Conservation (phyloP, 2,329 filamentous ascomycete species). For the Paracoccidioides lutzii region DNA sequence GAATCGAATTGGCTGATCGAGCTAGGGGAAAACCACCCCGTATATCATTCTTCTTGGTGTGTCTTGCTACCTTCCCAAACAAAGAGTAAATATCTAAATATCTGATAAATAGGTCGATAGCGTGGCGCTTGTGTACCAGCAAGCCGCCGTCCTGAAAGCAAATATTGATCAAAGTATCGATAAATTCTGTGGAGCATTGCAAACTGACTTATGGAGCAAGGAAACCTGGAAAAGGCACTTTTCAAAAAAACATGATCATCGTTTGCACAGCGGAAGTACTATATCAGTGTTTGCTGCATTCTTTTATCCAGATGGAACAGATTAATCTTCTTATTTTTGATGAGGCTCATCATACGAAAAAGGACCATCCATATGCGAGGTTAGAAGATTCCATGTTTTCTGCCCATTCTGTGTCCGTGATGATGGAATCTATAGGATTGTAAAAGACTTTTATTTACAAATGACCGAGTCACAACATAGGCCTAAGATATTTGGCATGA, state of each 20-base stretch:
- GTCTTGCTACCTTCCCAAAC: slow-evolving; percentile 3
- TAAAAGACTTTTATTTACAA: slow-evolving; percentile 68
- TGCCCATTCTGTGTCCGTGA: not conserved
- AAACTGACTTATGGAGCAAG: slow-evolving; percentile 47
- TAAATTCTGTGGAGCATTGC: slow-evolving; percentile 60
- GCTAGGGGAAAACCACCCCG: slow-evolving; percentile 46
- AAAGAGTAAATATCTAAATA: slow-evolving; percentile 10
- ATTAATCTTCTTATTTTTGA: slow-evolving; percentile 92
- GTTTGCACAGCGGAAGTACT: slow-evolving; percentile 89
- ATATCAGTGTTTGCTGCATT: slow-evolving; percentile 61
- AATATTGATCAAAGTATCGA: slow-evolving; percentile 68
- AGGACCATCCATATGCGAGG: slow-evolving; percentile 77
- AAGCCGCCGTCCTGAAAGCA: slow-evolving; percentile 64
- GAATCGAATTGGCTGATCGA: slow-evolving; percentile 62
- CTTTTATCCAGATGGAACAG: slow-evolving; percentile 64
- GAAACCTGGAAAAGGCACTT: slow-evolving; percentile 48
- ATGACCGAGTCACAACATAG: slow-evolving; percentile 34
- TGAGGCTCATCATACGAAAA: slow-evolving; percentile 92
- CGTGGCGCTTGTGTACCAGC: slow-evolving; percentile 81
- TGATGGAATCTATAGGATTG: slow-evolving; percentile 42
- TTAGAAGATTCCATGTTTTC: slow-evolving; percentile 14
- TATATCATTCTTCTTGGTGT: slow-evolving; percentile 72
- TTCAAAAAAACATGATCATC: slow-evolving; percentile 61
- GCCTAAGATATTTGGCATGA: slow-evolving; percentile 89
- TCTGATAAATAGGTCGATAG: slow-evolving; percentile 54